phyloP scores from a whole-genome alignment of 345 rosid species.

The Euphorbia peplus region DNA sequence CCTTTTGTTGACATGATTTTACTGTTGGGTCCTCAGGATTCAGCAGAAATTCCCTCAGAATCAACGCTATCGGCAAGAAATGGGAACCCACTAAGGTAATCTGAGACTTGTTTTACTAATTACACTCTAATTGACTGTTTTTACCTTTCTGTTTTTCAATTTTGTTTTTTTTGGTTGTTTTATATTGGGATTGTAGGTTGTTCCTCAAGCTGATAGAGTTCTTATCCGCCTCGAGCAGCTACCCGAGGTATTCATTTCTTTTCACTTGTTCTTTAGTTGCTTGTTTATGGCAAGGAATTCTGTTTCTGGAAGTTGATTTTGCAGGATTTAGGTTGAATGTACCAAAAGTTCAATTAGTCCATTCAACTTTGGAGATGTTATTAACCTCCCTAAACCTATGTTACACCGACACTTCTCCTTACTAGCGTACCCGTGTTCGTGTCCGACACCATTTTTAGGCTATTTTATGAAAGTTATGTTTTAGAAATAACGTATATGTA shows the following conservation, averaged over 20 bases:
- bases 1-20: background rate
- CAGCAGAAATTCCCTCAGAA: conserved; percentile 44
- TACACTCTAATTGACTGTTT: background rate
- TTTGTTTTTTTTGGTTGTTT: background rate
- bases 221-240: conserved; percentile 80
- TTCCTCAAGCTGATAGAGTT: conserved; percentile 92
- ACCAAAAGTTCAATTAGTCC: too few relatives aligned
- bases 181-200: conserved; percentile 47
- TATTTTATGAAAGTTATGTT: too few relatives aligned
- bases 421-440: too few relatives aligned
- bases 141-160: background rate
- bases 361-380: too few relatives aligned
- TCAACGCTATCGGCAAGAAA: conserved; percentile 60
- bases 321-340: background rate
- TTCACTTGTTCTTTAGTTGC: background rate
- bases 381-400: too few relatives aligned
- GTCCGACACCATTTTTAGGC: too few relatives aligned
- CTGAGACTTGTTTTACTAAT: too few relatives aligned
- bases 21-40: conserved; percentile 28
- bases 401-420: too few relatives aligned
- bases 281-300: too few relatives aligned
- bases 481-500: too few relatives aligned
- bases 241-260: conserved; percentile 48
- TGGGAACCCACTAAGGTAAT: conserved; percentile 85
- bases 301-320: too few relatives aligned